Evolutionary conservation across 139 green algal species (phyloP).

Genomic region (Tetradesmus lagerheimii): DNA sequence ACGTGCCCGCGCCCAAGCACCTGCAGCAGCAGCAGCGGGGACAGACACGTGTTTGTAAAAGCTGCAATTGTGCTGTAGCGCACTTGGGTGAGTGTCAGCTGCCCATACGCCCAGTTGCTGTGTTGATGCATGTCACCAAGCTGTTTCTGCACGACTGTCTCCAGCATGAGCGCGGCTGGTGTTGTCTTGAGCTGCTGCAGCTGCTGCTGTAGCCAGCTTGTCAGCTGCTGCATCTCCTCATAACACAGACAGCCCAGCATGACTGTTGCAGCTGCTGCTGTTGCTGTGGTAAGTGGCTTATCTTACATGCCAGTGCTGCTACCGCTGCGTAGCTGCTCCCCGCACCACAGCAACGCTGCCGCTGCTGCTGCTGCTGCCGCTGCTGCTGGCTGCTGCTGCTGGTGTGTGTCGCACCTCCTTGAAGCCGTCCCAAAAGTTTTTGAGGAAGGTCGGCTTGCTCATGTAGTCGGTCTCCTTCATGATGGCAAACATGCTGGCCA

Average conservation of each 20-base stretch:
- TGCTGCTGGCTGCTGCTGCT: slow-evolving; percentile 9
- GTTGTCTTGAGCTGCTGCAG: no score
- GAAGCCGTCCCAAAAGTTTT: slow-evolving; percentile 99
- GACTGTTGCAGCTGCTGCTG: neutral
- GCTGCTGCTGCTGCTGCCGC: neutral
- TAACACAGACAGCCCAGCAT: no score
- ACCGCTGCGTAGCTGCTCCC: neutral
- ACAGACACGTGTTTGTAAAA: no score
- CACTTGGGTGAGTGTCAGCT: no score
- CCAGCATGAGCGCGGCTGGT: no score
- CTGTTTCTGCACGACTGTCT: no score
- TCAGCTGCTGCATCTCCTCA: neutral
- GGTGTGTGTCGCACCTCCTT: slow-evolving; percentile 53
- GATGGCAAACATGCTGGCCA: slow-evolving; percentile 96
- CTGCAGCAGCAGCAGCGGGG: neutral
- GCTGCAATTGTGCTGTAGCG: no score
- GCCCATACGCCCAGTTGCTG: no score
- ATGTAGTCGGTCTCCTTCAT: slow-evolving; percentile 99
- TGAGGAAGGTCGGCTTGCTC: slow-evolving; percentile 89
- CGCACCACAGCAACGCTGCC: no score
- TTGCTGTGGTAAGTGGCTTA: neutral
- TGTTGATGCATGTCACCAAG: no score
- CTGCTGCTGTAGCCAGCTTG: neutral
- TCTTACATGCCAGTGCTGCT: neutral
- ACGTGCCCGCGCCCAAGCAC: slow-evolving; percentile 66